phyloP scores from a whole-genome alignment of 768 basidiomycete genomes.

The Candolleomyces aberdarensis region DNA sequence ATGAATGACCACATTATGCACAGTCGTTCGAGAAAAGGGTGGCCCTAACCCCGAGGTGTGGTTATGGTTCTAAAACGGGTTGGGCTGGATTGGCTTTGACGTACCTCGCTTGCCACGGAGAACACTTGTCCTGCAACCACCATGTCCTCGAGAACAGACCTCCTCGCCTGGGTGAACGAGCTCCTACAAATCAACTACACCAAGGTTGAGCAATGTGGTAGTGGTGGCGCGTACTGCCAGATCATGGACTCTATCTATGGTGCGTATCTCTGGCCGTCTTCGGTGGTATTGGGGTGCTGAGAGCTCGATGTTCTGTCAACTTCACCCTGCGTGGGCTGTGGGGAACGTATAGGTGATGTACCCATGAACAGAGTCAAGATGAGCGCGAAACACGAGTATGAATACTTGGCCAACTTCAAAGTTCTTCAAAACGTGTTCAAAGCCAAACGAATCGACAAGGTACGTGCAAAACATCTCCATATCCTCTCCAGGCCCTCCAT shows the following conservation, averaged over 20 bases:
- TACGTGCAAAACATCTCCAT: slow-evolving; percentile 23
- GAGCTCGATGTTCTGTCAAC: slow-evolving; percentile 11
- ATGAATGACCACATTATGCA: no score
- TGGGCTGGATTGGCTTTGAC: slow-evolving; percentile 3
- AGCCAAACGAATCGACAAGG: slow-evolving; percentile 92
- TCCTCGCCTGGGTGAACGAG: slow-evolving; percentile 92
- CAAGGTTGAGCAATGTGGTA: slow-evolving; percentile 89
- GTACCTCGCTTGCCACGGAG: neutral
- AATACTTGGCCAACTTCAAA: slow-evolving; percentile 94
- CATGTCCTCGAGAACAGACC: slow-evolving; percentile 81
- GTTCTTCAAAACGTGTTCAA: slow-evolving; percentile 93
- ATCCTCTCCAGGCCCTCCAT: neutral
- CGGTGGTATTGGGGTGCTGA: neutral
- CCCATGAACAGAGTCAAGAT: slow-evolving; percentile 94
- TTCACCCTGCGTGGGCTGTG: neutral
- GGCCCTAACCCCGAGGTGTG: no score
- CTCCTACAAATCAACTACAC: slow-evolving; percentile 88
- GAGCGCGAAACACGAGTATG: slow-evolving; percentile 94
- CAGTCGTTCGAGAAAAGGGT: no score
- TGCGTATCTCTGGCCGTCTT: slow-evolving; percentile 33
- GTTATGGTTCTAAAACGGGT: neutral
- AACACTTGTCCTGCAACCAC: slow-evolving; percentile 19
- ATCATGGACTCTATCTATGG: slow-evolving; percentile 93
- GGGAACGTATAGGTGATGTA: slow-evolving; percentile 61
- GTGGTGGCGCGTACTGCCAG: slow-evolving; percentile 93